A percentile compares a stretch with the other conserved stretches of the same genome.
Evolutionary conservation across 495 filamentous ascomycete species (phyloP).

Genomic region (Penicillium crystallinum): DNA sequence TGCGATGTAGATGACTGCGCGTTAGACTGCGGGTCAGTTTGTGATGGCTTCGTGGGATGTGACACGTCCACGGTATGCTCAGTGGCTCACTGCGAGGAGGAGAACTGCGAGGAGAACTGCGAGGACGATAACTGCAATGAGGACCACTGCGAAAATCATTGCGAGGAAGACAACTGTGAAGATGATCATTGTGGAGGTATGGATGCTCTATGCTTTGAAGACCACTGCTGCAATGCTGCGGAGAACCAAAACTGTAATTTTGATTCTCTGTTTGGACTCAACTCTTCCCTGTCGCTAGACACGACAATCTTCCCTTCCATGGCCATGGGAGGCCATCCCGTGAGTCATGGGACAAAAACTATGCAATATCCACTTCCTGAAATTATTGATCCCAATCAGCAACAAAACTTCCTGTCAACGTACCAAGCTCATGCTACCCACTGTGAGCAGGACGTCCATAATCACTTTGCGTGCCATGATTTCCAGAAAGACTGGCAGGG

Average conservation of each 20-base stretch:
- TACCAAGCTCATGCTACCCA: slow-evolving; percentile 30
- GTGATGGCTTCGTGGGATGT: slow-evolving; percentile 44
- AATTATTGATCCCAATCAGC: slow-evolving; percentile 16
- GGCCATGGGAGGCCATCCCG: slow-evolving; percentile 12
- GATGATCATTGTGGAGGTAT: slow-evolving; percentile 24
- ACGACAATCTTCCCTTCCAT: slow-evolving; percentile 24
- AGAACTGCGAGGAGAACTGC: slow-evolving; percentile 25
- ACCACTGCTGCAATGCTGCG: slow-evolving; percentile 32
- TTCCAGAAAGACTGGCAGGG: slow-evolving; percentile 28
- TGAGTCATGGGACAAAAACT: slow-evolving; percentile 20
- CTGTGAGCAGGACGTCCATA: slow-evolving; percentile 30
- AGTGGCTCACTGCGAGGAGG: slow-evolving; percentile 31
- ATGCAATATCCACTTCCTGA: slow-evolving; percentile 15
- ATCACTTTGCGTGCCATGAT: slow-evolving; percentile 33
- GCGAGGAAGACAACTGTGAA: slow-evolving; percentile 17
- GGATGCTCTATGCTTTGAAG: slow-evolving; percentile 39
- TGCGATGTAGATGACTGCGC: slow-evolving; percentile 44
- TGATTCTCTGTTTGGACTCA: slow-evolving; percentile 34
- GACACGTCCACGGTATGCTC: slow-evolving; percentile 39
- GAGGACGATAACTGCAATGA: slow-evolving; percentile 25
- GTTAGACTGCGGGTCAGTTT: slow-evolving; percentile 37
- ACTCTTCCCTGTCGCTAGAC: slow-evolving; percentile 28
- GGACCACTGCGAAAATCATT: slow-evolving; percentile 19
- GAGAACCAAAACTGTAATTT: slow-evolving; percentile 27
- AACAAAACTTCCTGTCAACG: slow-evolving; percentile 21